These are phyloP conservation scores for Rhizoclosmatium globosum DNA, from an alignment of 192 early-diverging fungal species.

Conservation along the genomic window DNA sequence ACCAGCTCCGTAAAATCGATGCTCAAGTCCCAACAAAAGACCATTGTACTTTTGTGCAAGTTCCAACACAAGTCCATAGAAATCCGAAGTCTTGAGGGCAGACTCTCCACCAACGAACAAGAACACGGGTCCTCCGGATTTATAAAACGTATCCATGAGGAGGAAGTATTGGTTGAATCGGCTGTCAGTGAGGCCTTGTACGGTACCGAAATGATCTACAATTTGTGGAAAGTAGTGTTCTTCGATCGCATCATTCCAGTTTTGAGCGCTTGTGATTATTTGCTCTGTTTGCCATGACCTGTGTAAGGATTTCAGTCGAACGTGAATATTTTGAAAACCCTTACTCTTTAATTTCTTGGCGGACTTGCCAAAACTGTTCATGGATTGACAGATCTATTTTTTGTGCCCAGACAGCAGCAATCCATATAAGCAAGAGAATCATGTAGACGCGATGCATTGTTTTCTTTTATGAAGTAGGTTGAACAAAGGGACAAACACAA, in stretches of 20 bases:
- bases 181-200: background rate
- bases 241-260: background rate
- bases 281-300: no score
- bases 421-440: no score
- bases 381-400: no score
- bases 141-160: constrained; percentile 16
- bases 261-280: no score
- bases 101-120: constrained; percentile 24
- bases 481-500: no score
- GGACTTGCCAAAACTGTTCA: no score
- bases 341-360: no score
- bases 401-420: no score
- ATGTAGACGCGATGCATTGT: no score
- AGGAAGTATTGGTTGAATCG: constrained; percentile 17
- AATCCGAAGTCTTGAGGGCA: background rate
- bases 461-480: no score
- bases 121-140: constrained; percentile 30
- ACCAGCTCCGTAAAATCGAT: constrained; percentile 22
- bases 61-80: background rate
- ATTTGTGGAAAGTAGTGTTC: background rate
- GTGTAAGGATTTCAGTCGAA: no score
- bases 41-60: background rate
- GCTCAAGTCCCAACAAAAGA: constrained; percentile 14
- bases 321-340: no score
- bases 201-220: constrained; percentile 28